Evolutionary conservation across 1,139 yeast genomes (phyloP).

Genomic region (Diutina neorugosa): DNA sequence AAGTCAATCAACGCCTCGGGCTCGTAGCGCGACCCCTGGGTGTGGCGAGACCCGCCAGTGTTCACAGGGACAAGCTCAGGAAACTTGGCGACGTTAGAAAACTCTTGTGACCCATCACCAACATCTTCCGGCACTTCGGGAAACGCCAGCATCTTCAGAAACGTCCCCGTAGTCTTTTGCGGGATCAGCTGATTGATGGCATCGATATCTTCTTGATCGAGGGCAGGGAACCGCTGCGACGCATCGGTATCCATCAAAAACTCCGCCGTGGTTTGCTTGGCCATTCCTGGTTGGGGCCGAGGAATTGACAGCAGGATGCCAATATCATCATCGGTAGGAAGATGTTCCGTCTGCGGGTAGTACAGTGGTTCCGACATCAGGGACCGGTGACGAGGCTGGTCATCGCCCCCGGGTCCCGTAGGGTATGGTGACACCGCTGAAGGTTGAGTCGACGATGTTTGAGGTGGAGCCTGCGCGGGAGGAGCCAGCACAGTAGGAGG

Average conservation of each 20-base stretch:
- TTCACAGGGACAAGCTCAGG: background rate
- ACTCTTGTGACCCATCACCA: background rate
- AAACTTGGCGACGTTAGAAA: background rate
- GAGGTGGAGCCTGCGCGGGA: background rate
- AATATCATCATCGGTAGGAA: background rate
- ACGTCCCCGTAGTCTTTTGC: background rate
- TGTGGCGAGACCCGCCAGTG: conserved; percentile 2
- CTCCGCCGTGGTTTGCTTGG: background rate
- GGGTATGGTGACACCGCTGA: background rate
- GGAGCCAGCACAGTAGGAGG: background rate
- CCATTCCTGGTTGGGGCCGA: background rate
- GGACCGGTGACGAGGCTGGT: background rate
- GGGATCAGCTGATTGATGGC: background rate
- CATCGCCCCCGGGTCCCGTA: background rate
- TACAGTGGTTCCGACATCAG: conserved; percentile 1
- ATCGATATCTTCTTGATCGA: background rate
- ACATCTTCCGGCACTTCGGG: background rate
- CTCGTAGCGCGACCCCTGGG: conserved; percentile 1
- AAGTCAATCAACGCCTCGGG: conserved; percentile 3
- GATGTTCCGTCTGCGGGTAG: conserved; percentile 1
- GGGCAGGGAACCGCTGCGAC: background rate
- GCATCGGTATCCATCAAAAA: background rate
- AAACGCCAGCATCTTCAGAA: background rate
- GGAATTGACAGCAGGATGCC: background rate
- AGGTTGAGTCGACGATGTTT: background rate